Evolutionary conservation across 345 rosid species (phyloP), one percentile per base, ranked within the genome.

Genomic region (Eutrema yunnanense): DNA sequence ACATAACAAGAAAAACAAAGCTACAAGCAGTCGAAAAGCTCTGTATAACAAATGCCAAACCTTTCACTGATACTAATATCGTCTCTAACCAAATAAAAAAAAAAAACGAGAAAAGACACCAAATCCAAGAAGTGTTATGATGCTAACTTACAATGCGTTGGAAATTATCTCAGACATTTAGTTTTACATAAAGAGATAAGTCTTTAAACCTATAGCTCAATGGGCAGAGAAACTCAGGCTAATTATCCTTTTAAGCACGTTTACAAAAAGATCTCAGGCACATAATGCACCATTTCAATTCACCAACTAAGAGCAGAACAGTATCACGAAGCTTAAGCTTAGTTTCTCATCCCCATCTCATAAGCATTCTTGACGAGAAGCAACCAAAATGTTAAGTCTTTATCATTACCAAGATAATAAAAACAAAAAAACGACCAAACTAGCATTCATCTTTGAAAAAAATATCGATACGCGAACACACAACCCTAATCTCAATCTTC

Each of bases 401-500:
- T 34, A 34, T 22, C 27, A 9, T 13, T 14, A 34, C 42, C 12
- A 34, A 33, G 41, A 38, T 11, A 38, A 38, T 38, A 8, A 38
- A 38, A 8, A 38, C 1, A 38, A n/a, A 19, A 14, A 3, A 62
- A 3, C 32, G 2, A 22, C 65, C 57, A 30, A 58, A 36, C 34
- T 34, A 58, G 36, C 37, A 40, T 13, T 49, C 38, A 57, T 37
- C 10, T 55, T 46, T 14, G 0, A 34, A 59, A 12, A 46, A 67
- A 75, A 51, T 19, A 19, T 38, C 47, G 9, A 58, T 33, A 74
- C 26, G 9, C 61, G 26, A 38, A 66, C 14, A 59, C 61, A 67
- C n/a, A 61, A 55, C 74, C 79, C 59, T 69, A 75, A 75, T 61
- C 29, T 30, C 32, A 32, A 32, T 4, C 34, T 32, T 32, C 34